Base-by-base conservation (phyloP, 331 rosid species). In the Prunus yedoensis region DNA sequence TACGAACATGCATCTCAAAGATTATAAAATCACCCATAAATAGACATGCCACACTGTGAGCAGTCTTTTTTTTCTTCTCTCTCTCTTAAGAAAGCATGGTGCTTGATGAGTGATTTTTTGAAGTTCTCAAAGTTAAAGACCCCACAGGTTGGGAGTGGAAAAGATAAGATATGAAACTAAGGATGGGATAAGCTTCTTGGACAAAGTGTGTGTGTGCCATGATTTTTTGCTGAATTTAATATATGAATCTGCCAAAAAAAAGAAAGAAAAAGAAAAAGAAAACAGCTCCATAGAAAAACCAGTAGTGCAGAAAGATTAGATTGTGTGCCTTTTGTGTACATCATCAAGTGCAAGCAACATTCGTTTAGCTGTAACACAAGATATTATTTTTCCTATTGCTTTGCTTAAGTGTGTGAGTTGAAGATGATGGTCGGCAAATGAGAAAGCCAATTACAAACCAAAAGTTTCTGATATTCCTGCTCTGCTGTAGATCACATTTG, bases 151-250 rank as follows among this genome's bases (percentile, higher is more conserved):
- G 78, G 75, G 87, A 78, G 68, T 60, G 65, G 61, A 74, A 85
- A 84, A 83, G 91, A 91, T 86, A 87, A 88, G 83, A 90, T 81
- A 84, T 83, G 85, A 82, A 79, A 35, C 70, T 80, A 57, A 78
- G 87, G 75, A 82, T 82, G 89, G 87, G 91, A 83, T 81, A 80
- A 82, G 88, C 86, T 88, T 81, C 86, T 78, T 72, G 90, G 93
- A 77, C 76, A 59, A 60, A 83, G 97, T 85, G 75, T 70, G 20
- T 35, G 90, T 77, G 80, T 59, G 17, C 74, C 56, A 62, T 81
- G 50, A 47, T 54, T 54, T 80, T 79, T 17, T 73, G n/a, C 69
- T 60, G 49, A 47, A 27, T 73, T 73, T 59, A 73, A 61, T 74
- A 74, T 47, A 25, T 10, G 25, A 45, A 73, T 45, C 66, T 41